Evolutionary conservation across 257 asterid species (phyloP), one percentile per base, ranked within the genome.

Genomic region (Echium plantagineum): DNA sequence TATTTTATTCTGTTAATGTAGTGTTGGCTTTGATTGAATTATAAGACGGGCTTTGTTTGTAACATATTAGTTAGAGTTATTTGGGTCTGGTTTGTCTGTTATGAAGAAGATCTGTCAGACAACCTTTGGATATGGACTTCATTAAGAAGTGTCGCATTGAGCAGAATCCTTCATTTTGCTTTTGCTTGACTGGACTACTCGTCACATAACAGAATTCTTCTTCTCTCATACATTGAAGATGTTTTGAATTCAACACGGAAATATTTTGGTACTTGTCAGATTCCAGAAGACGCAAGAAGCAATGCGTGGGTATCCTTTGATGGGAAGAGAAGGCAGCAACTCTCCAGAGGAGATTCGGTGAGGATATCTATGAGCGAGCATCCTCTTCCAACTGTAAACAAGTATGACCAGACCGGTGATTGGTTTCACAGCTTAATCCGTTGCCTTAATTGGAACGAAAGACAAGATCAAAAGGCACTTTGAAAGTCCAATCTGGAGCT

Each of bases 221-320:
- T 42, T 35, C 47, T 6, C 47, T 35, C 9, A 35, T 35, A 35
- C 47, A 35, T 35, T 42, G 16, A 42, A 42, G 17, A 15, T 10
- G 16, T 42, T 42, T 10, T 53, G 10, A 18, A 53, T 17, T 21
- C 19, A 52, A 6, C 9, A 52, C 22, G 2, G 19, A 6, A 18
- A 52, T n/a, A 52, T 32, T 9, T 48, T 32, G 18, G 16, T 2
- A 0, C 52, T 18, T 55, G 16, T 47, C 79, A 89, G 97, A 86
- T 93, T 62, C 96, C 97, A 1, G 85, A 68, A 67, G 99, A 93
- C 77, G 96, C 97, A 62, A 77, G 99, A 26, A 86, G 90, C 80
- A 93, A 86, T 60, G 95, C 91, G 17, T 93, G 99, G 99, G 99
- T 93, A 28, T 89, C 97, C 26, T 86, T 93, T 60, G 97, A 93